Conservation (phyloP, 495 filamentous ascomycete species). For the Poronia punctata region DNA sequence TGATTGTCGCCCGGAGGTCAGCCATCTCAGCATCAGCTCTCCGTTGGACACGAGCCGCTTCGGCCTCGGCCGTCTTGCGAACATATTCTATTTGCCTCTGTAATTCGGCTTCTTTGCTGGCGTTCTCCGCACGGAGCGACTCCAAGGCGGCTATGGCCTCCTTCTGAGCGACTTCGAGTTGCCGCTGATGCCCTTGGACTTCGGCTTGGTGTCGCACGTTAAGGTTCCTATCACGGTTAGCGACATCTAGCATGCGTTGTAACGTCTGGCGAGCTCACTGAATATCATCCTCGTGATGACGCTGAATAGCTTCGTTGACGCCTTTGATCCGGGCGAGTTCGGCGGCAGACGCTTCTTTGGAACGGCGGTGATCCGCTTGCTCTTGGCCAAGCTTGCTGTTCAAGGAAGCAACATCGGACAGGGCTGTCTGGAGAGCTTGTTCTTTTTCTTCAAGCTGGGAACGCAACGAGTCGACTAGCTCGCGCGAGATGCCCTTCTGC, state of each 20-base stretch:
- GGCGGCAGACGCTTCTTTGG: slow-evolving; percentile 57
- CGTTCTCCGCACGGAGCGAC: slow-evolving; percentile 26
- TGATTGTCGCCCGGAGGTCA: slow-evolving; percentile 53
- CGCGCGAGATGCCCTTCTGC: slow-evolving; percentile 74
- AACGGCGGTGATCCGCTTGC: slow-evolving; percentile 64
- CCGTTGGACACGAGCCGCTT: slow-evolving; percentile 31
- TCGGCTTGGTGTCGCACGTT: slow-evolving; percentile 16
- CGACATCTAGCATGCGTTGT: background rate
- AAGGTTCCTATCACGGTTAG: slow-evolving; percentile 24
- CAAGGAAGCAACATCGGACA: slow-evolving; percentile 58
- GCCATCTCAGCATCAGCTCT: slow-evolving; percentile 53
- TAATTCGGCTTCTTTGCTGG: slow-evolving; percentile 43
- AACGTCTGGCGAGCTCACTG: slow-evolving; percentile 18
- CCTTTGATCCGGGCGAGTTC: slow-evolving; percentile 60
- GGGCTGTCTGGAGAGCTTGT: slow-evolving; percentile 58
- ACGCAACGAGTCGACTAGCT: slow-evolving; percentile 76
- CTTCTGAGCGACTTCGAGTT: slow-evolving; percentile 14
- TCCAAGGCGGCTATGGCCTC: slow-evolving; percentile 16
- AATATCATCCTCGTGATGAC: slow-evolving; percentile 52
- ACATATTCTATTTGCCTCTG: slow-evolving; percentile 38
- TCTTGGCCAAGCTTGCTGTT: slow-evolving; percentile 69
- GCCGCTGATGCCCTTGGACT: slow-evolving; percentile 16
- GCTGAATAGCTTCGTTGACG: slow-evolving; percentile 65
- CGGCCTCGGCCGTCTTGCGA: slow-evolving; percentile 32
- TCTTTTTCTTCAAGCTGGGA: slow-evolving; percentile 68